Conservation (phyloP, 163 green algal genomes). For the Smithsoniella earleae region DNA sequence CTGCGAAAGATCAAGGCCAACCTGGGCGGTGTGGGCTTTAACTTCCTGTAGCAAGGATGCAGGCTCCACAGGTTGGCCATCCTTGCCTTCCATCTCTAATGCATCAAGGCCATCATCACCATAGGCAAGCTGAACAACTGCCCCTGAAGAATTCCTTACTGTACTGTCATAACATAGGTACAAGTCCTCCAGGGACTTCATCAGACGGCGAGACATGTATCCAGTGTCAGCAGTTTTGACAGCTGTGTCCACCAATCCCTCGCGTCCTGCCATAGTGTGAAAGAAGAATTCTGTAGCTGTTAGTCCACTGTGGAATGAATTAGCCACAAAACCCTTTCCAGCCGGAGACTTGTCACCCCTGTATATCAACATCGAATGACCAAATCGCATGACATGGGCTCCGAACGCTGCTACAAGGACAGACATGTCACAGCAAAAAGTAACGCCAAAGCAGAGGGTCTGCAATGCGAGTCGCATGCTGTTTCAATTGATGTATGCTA, state of each 20-base stretch:
- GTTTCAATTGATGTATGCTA: not conserved
- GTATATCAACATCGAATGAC: not conserved
- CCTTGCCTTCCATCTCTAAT: conserved; percentile 71
- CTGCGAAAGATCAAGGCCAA: conserved; percentile 15
- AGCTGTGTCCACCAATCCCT: conserved; percentile 85
- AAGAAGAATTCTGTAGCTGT: conserved; percentile 96
- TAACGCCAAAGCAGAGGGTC: conserved; percentile 30
- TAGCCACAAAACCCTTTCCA: conserved; percentile 92
- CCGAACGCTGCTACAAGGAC: too few species aligned
- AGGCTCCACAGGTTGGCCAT: conserved; percentile 65
- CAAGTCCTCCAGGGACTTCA: conserved; percentile 95
- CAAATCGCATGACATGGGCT: not conserved
- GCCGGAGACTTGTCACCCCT: conserved; percentile 36
- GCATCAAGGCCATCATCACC: conserved; percentile 85
- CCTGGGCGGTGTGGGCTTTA: conserved; percentile 39
- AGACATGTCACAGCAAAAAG: conserved; percentile 25
- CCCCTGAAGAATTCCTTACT: conserved; percentile 71
- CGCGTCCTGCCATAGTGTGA: conserved; percentile 92
- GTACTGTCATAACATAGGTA: conserved; percentile 84
- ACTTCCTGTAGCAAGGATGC: conserved; percentile 38
- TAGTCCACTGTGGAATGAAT: conserved; percentile 84
- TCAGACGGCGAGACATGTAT: conserved; percentile 94
- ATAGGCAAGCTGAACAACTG: conserved; percentile 79
- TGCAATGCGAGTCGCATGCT: conserved; percentile 26
- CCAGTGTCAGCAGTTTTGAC: conserved; percentile 95